Evolutionary conservation across 1,139 yeast species (phyloP).

Genomic region (Saccharomycopsis hybrid): DNA sequence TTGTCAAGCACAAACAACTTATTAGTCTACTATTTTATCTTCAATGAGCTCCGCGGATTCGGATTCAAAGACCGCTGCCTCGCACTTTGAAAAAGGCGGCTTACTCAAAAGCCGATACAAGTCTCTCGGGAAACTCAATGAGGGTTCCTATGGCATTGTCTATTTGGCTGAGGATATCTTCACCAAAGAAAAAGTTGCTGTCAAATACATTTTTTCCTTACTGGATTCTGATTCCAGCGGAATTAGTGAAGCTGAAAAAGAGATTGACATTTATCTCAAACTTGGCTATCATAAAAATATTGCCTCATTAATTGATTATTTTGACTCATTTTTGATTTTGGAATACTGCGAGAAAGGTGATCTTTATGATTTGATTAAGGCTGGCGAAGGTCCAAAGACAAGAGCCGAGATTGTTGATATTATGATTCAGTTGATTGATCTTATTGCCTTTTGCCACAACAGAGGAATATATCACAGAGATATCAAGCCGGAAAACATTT

Average conservation of each 20-base stretch:
- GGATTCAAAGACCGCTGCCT: constrained; percentile 2
- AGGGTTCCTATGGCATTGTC: constrained; percentile 91
- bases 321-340: constrained; percentile 73
- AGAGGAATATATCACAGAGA: constrained; percentile 78
- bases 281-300: constrained; percentile 53
- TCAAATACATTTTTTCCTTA: constrained; percentile 60
- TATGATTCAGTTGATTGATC: constrained; percentile 68
- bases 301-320: constrained; percentile 63
- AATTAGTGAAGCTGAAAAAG: constrained; percentile 69
- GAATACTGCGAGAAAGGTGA: constrained; percentile 93
- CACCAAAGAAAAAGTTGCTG: constrained; percentile 60
- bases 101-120: constrained; percentile 58
- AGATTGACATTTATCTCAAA: constrained; percentile 65
- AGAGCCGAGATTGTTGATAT: constrained; percentile 71
- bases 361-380: constrained; percentile 84
- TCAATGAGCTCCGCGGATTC: neutral
- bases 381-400: constrained; percentile 73
- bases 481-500: constrained; percentile 83
- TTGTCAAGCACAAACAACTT: too few species aligned
- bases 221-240: constrained; percentile 23
- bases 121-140: constrained; percentile 73
- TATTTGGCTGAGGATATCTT: constrained; percentile 73
- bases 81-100: constrained; percentile 42
- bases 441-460: constrained; percentile 70
- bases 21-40: too few species aligned